Conservation (phyloP, 2,329 filamentous ascomycete genomes). For the Fonsecaea pedrosoi region DNA sequence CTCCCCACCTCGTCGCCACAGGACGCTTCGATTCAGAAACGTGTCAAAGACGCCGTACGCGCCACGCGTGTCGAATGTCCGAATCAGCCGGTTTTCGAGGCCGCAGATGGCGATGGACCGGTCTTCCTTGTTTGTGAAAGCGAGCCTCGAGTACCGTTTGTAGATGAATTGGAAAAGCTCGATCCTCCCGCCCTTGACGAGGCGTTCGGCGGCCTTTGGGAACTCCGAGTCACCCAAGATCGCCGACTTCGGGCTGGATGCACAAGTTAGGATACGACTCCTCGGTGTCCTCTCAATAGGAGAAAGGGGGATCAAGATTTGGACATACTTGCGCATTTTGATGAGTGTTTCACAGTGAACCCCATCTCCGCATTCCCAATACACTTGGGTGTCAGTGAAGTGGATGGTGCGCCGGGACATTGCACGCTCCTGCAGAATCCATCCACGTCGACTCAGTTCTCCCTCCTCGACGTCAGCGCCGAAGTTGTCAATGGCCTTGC, state of each 20-base stretch:
- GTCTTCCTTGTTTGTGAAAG: background rate
- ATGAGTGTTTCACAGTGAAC: background rate
- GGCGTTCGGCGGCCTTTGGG: background rate
- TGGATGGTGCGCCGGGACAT: background rate
- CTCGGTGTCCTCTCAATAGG: no score
- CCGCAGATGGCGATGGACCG: background rate
- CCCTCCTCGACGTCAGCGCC: background rate
- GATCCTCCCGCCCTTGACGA: constrained; percentile 4
- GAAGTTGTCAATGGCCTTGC: background rate
- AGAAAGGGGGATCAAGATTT: no score
- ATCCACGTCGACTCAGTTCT: background rate
- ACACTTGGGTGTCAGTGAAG: background rate
- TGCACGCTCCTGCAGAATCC: background rate
- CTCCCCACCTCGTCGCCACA: background rate
- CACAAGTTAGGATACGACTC: no score
- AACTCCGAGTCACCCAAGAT: constrained; percentile 2
- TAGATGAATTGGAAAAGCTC: background rate
- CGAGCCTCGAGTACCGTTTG: constrained; percentile 4
- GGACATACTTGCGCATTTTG: constrained; percentile 4
- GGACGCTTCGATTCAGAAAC: constrained; percentile 1
- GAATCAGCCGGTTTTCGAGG: constrained; percentile 1
- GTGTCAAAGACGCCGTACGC: background rate
- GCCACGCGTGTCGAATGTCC: background rate
- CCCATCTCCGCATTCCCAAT: background rate
- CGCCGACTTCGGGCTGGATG: background rate